Evolutionary conservation across 768 basidiomycete species (phyloP), one percentile per base, ranked within the genome.

Genomic region (Agaricus blazei): DNA sequence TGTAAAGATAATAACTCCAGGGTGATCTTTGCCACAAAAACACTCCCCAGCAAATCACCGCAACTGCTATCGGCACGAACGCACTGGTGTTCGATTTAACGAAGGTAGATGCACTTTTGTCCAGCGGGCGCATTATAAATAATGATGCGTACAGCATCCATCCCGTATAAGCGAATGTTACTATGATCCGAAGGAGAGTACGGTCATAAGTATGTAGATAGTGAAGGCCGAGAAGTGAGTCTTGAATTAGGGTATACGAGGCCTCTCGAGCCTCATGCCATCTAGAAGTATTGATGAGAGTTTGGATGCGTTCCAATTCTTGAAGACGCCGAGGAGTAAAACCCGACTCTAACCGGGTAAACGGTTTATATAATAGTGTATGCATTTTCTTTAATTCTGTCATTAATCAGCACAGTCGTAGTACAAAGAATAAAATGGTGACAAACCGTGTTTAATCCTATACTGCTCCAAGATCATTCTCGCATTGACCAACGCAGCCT

Each of bases 151-250:
- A 92, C 1, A 82, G 83, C 19, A 81, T 82, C 89, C 91, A 94
- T 51, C 90, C 90, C 2, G 77, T 65, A 67, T 94, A 93, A 1
- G 88, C 90, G 6, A 76, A 64, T 1, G 78, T 78, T 49, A 92
- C 90, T 59, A 93, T 82, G 2, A 64, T 70, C 14, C 84, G 80
- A 28, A 94, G 85, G 44, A 93, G 68, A 29, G 80, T 72, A 15
- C 88, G 83, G 64, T 94, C 90, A 66, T 93, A 93, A 65, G 88
- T 92, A 67, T 93, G 87, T 4, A 93, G 78, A 63, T 93, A 93
- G 29, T 84, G 82, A 31, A 91, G 68, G 0, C 90, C 90, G 37
- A 72, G 68, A 4, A 91, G 71, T 5, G 78, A 74, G 9, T 72
- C 61, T 36, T 75, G 57, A 44, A 89, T 84, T 9, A 91, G 73